Evolutionary conservation across 2,329 filamentous ascomycete species (phyloP), one percentile per base, ranked within the genome.

Genomic region (Ambrosiella cleistominuta): DNA sequence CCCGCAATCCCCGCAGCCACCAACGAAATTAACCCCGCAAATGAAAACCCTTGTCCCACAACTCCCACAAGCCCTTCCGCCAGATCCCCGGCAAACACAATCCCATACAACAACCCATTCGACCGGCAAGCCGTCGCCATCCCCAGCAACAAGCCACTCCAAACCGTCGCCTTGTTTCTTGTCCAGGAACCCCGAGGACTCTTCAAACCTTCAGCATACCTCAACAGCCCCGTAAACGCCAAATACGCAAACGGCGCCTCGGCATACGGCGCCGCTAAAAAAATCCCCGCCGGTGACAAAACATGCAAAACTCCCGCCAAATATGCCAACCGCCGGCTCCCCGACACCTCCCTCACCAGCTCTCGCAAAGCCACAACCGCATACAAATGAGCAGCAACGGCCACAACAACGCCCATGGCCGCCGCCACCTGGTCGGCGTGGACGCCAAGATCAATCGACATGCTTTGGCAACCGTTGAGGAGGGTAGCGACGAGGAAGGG

Each of bases 201-300:
- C 73, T 72, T 50, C 75, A 73, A 1, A 1, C 49, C 51, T n/a
- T 47, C 50, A n/a, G 79, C 78, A 67, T 91, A 93, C 53, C 85
- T 68, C 37, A 86, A 75, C 65, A 82, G 82, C 0, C 88, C 93
- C 0, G 75, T 64, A 64, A 96, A 87, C 45, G 85, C 86, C 39
- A 95, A 72, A 19, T 86, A 74, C 0, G 91, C 82, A 68, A 89
- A 96, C 0, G 83, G 69, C 62, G 85, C 81, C 71, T 98, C 93
- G 8, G 81, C 78, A 68, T 93, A 95, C 0, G 91, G 88, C 0
- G 90, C 85, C 0, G 85, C 90, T 15, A 98, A 78, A 67, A 98
- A 97, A 1, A 96, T 70, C 0, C 91, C 91, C 0, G 86, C 93
- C 0, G 93, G 91, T 0, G 87, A 93, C 54, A 97, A 66, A 58